Conservation (phyloP, 805 yeast genomes). For the Yarrowia sp. region DNA sequence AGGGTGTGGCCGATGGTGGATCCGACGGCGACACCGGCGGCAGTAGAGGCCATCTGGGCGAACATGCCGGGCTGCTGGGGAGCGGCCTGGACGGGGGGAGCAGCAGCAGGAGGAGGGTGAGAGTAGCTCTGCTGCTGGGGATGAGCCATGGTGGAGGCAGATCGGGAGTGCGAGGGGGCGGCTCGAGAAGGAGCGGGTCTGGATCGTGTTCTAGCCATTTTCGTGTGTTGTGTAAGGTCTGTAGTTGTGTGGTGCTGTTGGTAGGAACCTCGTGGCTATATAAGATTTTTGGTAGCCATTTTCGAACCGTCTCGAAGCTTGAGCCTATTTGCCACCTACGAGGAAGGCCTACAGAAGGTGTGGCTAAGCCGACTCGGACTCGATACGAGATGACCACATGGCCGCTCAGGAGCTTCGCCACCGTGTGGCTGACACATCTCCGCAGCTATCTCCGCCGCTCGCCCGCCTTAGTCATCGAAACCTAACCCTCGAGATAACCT, state of each 20-base stretch:
- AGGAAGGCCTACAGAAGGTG: background rate
- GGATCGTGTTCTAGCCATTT: slow-evolving; percentile 40
- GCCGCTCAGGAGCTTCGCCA: background rate
- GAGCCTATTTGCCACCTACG: slow-evolving; percentile 22
- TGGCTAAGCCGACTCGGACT: background rate
- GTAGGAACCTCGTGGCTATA: slow-evolving; percentile 10
- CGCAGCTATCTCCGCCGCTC: background rate
- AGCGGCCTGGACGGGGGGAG: slow-evolving; percentile 49
- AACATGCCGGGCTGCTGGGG: slow-evolving; percentile 73
- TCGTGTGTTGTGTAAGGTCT: slow-evolving; percentile 17
- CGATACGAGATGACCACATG: background rate
- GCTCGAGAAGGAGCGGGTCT: slow-evolving; percentile 47
- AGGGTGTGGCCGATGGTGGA: slow-evolving; percentile 95
- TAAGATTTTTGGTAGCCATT: slow-evolving; percentile 21
- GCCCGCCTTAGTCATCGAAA: slow-evolving; percentile 1
- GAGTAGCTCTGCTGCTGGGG: slow-evolving; percentile 50
- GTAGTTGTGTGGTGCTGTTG: background rate
- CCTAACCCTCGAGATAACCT: slow-evolving; percentile 17
- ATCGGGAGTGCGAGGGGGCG: slow-evolving; percentile 52
- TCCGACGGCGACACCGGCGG: slow-evolving; percentile 99
- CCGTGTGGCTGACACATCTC: background rate
- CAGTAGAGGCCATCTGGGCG: slow-evolving; percentile 97
- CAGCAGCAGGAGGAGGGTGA: slow-evolving; percentile 45
- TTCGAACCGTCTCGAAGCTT: slow-evolving; percentile 24
- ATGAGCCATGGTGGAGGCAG: slow-evolving; percentile 58